Evolutionary conservation across 2,329 filamentous ascomycete species (phyloP).

Genomic region (Hirsutella thompsonii): DNA sequence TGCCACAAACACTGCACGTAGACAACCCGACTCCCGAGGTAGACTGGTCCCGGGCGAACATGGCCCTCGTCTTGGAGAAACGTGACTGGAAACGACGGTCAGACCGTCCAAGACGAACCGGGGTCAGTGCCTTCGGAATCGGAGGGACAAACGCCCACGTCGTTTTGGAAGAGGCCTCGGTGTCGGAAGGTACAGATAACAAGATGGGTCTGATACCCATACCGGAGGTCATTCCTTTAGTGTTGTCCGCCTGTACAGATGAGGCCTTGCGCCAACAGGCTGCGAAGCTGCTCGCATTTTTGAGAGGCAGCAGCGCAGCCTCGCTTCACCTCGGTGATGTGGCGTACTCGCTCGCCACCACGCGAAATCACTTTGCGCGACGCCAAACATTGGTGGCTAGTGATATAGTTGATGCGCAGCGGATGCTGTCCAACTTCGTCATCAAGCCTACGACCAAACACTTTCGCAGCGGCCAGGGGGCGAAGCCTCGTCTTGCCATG

Average conservation of each 20-base stretch:
- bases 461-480: neutral
- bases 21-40: constrained; percentile 5
- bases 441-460: neutral
- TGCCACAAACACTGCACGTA: constrained; percentile 20
- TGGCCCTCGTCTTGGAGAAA: constrained; percentile 3
- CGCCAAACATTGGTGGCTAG: constrained; percentile 2
- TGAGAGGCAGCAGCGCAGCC: neutral
- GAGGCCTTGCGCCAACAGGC: constrained; percentile 5
- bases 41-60: constrained; percentile 4
- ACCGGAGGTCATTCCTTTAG: too few species aligned
- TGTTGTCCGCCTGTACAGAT: constrained; percentile 4
- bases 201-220: too few species aligned
- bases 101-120: constrained; percentile 22
- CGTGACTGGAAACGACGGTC: constrained; percentile 2
- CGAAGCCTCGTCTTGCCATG: constrained; percentile 10
- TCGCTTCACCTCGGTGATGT: constrained; percentile 2
- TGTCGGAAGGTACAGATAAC: neutral
- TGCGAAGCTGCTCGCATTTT: constrained; percentile 3
- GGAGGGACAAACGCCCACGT: constrained; percentile 34
- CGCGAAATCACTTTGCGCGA: constrained; percentile 5
- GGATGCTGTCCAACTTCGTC: constrained; percentile 5
- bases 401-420: constrained; percentile 1
- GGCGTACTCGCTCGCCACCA: constrained; percentile 5
- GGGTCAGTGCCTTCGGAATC: constrained; percentile 35
- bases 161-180: constrained; percentile 15